Percentiles rank a stretch among this genome's conserved stretches.
Conservation (phyloP, 371 early-diverging fungal species). For the Sporodiniella umbellata region DNA sequence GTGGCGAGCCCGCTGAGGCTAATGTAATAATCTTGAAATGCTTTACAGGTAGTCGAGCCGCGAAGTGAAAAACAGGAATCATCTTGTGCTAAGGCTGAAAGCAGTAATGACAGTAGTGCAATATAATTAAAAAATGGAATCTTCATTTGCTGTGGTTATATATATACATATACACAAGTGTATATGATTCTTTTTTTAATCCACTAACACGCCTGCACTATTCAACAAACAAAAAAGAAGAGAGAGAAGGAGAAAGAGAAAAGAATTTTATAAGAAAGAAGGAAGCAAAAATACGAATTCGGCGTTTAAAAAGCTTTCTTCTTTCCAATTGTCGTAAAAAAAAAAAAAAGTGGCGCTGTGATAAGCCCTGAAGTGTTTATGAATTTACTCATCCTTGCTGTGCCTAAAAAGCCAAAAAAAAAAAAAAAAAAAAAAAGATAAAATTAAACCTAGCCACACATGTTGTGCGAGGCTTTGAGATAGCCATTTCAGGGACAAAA, state of each 20-base stretch:
- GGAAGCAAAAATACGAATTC: background rate
- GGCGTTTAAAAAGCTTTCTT: background rate
- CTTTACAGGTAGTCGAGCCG: constrained; percentile 39
- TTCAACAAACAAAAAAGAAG: background rate
- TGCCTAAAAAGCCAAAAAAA: too few relatives aligned
- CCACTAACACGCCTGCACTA: background rate
- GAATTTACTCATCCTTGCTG: too few relatives aligned
- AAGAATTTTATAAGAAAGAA: background rate
- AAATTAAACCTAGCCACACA: background rate
- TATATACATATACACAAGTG: background rate
- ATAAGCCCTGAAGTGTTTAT: too few relatives aligned
- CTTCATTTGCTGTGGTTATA: background rate
- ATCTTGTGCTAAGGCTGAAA: background rate
- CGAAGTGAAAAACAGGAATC: constrained; percentile 29
- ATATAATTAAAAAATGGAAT: background rate
- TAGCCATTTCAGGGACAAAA: background rate
- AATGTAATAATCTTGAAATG: constrained; percentile 38
- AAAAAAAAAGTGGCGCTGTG: too few relatives aligned
- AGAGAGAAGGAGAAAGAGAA: background rate
- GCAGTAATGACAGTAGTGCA: background rate
- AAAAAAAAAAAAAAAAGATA: background rate
- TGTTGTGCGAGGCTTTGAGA: background rate
- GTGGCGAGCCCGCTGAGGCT: constrained; percentile 18
- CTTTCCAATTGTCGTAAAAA: too few relatives aligned
- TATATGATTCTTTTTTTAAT: background rate